Base-by-base conservation (phyloP, 805 yeast genomes). In the Candida hispaniensis region DNA sequence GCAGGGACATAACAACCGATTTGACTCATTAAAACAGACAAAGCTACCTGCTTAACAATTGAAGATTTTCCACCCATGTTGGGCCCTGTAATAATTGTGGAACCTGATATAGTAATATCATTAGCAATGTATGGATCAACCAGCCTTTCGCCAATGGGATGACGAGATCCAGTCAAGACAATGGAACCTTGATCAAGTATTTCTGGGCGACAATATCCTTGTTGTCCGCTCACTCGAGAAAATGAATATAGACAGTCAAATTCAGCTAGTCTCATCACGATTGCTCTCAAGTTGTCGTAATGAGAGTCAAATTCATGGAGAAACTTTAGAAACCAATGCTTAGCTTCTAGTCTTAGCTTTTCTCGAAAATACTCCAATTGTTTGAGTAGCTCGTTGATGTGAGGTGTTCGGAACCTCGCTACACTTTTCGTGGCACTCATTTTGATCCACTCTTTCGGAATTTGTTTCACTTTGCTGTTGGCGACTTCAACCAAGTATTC, bases 21-120 rank as follows among this genome's bases (percentile, higher is more conserved):
- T 51, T 81, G 94, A 1, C 79, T 72, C 77, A 81, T 68, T 6
- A 81, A 69, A 7, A 71, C 73, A 7, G 72, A 59, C 9, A 82
- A 54, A 0, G 91, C 93, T 7, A 79, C 65, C 42, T 79, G 83
- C 34, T 80, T 66, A 10, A 79, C 81, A 47, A 73, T 75, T 1
- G 83, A 73, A 5, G 85, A 75, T 51, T 81, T 81, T 4, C 93
- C 93, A 7, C 93, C 93, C 85, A 80, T 79, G 45, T 80, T 80
- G 0, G 93, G 91, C 0, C 93, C 94, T 0, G 93, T 80, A 14
- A 85, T 69, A 10, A 85, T 63, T 38, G 75, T 59, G 0, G 71
- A 67, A 19, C 82, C 62, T 9, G 70, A 63, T 3, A 59, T 52
- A n/a, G 58, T 49, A 5, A 57, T 49, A 5, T 60, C 46, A 60